These are phyloP conservation scores for Aciculoconidium aculeatum DNA, from an alignment of 805 yeast genomes.

Conservation along the genomic window DNA sequence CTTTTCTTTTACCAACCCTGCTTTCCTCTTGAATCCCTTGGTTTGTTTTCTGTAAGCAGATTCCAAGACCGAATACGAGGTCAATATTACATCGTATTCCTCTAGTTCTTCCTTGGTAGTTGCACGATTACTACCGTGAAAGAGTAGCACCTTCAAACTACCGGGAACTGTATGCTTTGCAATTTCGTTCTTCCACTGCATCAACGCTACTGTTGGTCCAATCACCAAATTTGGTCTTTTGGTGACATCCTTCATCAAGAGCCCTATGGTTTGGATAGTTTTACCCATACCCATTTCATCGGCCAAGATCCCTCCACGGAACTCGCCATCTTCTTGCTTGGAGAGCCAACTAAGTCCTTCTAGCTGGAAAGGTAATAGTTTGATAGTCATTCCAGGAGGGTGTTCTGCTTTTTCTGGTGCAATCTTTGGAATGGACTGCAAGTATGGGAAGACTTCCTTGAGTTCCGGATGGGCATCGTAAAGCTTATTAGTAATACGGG, in stretches of 20 bases:
- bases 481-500: constrained; percentile 61
- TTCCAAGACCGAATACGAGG: constrained; percentile 90
- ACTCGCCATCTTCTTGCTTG: constrained; percentile 72
- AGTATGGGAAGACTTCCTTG: constrained; percentile 60
- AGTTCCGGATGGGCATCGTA: constrained; percentile 77
- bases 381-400: constrained; percentile 71
- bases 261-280: constrained; percentile 91
- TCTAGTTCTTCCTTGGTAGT: constrained; percentile 49
- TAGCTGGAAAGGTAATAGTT: constrained; percentile 79
- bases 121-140: constrained; percentile 82
- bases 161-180: constrained; percentile 71
- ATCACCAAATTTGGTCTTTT: constrained; percentile 81
- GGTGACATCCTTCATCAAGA: constrained; percentile 63
- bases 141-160: constrained; percentile 59
- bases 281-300: constrained; percentile 99
- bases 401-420: constrained; percentile 57
- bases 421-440: constrained; percentile 43
- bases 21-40: constrained; percentile 76
- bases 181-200: constrained; percentile 97
- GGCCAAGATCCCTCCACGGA: constrained; percentile 88
- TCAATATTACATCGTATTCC: constrained; percentile 72
- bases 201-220: constrained; percentile 97
- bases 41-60: constrained; percentile 77
- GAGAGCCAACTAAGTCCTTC: constrained; percentile 92
- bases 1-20: constrained; percentile 63